These are phyloP conservation scores for Cyclotella baltica DNA, from an alignment of 108 stramenopile genomes.

Conservation along the genomic window DNA sequence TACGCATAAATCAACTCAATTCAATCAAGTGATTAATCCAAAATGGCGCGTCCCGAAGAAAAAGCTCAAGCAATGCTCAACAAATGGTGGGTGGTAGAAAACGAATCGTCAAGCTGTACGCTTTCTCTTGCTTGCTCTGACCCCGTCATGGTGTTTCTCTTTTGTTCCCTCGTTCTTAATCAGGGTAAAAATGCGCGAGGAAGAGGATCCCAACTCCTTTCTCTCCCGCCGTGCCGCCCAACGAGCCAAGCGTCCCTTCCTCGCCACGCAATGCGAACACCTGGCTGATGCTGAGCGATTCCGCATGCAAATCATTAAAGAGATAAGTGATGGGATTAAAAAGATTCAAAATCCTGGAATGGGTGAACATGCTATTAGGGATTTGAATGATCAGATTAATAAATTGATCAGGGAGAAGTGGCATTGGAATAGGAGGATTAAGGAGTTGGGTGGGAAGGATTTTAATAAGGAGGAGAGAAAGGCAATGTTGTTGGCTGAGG, in stretches of 20 bases:
- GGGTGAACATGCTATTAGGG: constrained; percentile 96
- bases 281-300: constrained; percentile 78
- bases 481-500: constrained; percentile 65
- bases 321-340: constrained; percentile 81
- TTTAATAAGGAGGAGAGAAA: constrained; percentile 78
- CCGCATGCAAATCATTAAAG: constrained; percentile 85
- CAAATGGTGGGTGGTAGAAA: too few relatives aligned
- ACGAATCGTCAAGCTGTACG: constrained; percentile 45
- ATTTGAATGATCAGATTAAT: constrained; percentile 98
- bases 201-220: constrained; percentile 47
- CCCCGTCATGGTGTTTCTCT: background rate
- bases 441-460: constrained; percentile 88
- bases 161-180: too few relatives aligned
- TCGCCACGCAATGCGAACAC: constrained; percentile 89
- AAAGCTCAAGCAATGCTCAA: constrained; percentile 96
- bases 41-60: constrained; percentile 98
- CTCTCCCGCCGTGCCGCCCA: constrained; percentile 31
- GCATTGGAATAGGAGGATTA: constrained; percentile 94
- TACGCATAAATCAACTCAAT: too few relatives aligned
- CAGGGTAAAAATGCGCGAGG: constrained; percentile 38
- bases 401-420: constrained; percentile 92
- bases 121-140: background rate
- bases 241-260: constrained; percentile 76
- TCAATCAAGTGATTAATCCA: constrained; percentile 9
- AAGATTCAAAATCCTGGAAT: constrained; percentile 95